Evolutionary conservation across 768 basidiomycete species (phyloP).

Genomic region (Trichaptum fuscoviolaceum): DNA sequence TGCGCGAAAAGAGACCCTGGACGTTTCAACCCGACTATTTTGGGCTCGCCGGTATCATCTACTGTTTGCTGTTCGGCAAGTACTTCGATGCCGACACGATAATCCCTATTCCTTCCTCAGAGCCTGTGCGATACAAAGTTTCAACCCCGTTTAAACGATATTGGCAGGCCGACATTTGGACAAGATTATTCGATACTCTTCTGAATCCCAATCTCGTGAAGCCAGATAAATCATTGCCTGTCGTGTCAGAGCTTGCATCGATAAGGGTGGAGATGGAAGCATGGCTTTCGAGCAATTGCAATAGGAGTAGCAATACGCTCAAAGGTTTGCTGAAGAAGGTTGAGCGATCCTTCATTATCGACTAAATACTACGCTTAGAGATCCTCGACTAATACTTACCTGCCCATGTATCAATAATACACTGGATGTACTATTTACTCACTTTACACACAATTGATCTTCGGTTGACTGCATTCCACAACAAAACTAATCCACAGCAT

Average conservation of each 20-base stretch:
- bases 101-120: conserved; percentile 26
- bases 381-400: background rate
- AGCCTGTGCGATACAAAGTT: conserved; percentile 48
- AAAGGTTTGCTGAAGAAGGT: conserved; percentile 83
- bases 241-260: conserved; percentile 58
- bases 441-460: background rate
- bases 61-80: conserved; percentile 95
- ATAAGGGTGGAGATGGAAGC: conserved; percentile 78
- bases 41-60: conserved; percentile 91
- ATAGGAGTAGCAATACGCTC: conserved; percentile 73
- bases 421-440: conserved; percentile 1
- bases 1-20: conserved; percentile 81
- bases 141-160: conserved; percentile 84
- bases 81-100: conserved; percentile 79
- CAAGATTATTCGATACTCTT: conserved; percentile 71
- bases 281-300: conserved; percentile 85
- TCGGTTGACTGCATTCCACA: conserved; percentile 6
- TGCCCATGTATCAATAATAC: background rate
- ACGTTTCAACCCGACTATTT: conserved; percentile 95
- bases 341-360: conserved; percentile 43
- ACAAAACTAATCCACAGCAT: conserved; percentile 4
- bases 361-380: background rate
- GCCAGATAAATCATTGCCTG: conserved; percentile 57
- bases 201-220: conserved; percentile 73
- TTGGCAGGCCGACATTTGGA: conserved; percentile 92